phyloP scores from a whole-genome alignment of 345 rosid species.

The Aquilaria sinensis region DNA sequence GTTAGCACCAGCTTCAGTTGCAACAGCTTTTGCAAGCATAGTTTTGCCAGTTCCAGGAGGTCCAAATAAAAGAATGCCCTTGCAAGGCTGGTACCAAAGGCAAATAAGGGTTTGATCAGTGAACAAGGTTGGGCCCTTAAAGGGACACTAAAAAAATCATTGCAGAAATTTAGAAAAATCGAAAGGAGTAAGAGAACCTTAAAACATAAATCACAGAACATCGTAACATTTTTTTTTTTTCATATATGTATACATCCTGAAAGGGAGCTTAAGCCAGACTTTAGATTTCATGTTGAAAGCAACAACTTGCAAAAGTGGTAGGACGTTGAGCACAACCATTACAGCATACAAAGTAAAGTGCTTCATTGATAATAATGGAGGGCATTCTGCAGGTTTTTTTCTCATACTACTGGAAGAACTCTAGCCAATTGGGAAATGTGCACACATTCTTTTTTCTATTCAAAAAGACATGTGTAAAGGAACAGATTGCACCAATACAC shows the following conservation, averaged over 20 bases:
- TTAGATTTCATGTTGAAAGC: no score
- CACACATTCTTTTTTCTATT: no score
- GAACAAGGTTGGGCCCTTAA: neutral
- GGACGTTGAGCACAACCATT: neutral
- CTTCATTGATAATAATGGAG: no score
- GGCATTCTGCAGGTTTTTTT: no score
- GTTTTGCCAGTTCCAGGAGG: conserved; percentile 99
- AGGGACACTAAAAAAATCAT: neutral
- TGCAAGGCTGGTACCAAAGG: conserved; percentile 55
- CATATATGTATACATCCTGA: no score
- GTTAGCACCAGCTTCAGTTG: conserved; percentile 98
- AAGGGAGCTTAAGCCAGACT: no score
- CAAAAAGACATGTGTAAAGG: no score
- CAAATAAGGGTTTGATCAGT: conserved; percentile 5
- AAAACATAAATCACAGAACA: neutral
- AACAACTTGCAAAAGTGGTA: neutral
- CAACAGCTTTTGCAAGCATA: conserved; percentile 95
- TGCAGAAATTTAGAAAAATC: neutral
- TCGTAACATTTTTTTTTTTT: neutral
- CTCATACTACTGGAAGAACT: no score
- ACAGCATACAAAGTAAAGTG: neutral
- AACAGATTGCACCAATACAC: no score
- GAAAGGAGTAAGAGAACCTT: neutral
- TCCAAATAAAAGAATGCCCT: conserved; percentile 88
- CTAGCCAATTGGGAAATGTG: no score